A percentile compares a stretch with the other conserved stretches of the same genome.
phyloP scores from a whole-genome alignment of 805 yeast species.

The Yamadazyma nakazawae region DNA sequence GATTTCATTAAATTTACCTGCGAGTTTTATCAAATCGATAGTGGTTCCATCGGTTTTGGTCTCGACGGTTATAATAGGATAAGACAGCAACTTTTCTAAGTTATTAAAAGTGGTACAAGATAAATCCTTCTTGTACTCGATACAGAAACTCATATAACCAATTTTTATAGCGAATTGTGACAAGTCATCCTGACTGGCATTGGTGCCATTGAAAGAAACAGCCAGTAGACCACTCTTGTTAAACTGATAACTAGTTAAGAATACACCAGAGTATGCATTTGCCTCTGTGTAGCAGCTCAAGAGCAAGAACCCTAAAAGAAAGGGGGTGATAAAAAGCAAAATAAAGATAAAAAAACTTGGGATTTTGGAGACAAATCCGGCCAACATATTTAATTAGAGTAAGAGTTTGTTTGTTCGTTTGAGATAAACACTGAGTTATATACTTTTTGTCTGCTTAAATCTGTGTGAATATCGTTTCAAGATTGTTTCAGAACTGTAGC shows the following conservation, averaged over 20 bases:
- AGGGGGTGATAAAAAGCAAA: constrained; percentile 45
- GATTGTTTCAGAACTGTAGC: constrained; percentile 8
- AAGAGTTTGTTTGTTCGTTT: too few species aligned
- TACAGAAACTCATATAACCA: constrained; percentile 58
- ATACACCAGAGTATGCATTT: constrained; percentile 46
- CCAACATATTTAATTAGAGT: constrained; percentile 1
- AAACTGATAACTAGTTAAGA: constrained; percentile 47
- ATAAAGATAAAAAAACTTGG: constrained; percentile 30
- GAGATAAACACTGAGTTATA: neutral
- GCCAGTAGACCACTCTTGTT: constrained; percentile 27
- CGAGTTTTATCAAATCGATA: constrained; percentile 47
- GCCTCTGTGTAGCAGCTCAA: constrained; percentile 49
- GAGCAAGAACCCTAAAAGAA: constrained; percentile 52
- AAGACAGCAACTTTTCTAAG: constrained; percentile 17
- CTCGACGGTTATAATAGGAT: constrained; percentile 13
- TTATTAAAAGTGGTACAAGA: constrained; percentile 37
- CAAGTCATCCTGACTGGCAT: constrained; percentile 25
- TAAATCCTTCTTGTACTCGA: constrained; percentile 29
- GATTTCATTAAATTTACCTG: constrained; percentile 41
- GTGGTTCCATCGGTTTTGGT: constrained; percentile 5
- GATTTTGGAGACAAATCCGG: constrained; percentile 9
- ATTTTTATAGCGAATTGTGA: constrained; percentile 43
- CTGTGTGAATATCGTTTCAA: neutral
- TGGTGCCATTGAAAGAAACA: constrained; percentile 11
- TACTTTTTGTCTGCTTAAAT: neutral